phyloP scores from a whole-genome alignment of 345 rosid genomes.

The Punica granatum region DNA sequence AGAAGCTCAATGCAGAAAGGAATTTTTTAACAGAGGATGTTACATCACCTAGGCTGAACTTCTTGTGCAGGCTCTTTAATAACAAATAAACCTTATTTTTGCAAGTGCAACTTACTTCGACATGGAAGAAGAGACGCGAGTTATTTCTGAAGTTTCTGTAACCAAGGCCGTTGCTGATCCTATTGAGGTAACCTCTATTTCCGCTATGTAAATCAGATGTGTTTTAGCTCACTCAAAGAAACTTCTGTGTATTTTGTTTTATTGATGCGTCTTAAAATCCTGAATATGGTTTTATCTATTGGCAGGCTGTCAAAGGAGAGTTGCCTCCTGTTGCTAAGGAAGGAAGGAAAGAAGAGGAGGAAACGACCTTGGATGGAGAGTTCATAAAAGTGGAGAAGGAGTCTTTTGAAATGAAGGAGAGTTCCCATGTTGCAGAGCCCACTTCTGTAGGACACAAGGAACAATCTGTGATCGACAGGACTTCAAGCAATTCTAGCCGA shows the following conservation, averaged over 20 bases:
- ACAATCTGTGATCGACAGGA: conserved; percentile 32
- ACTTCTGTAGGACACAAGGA: conserved; percentile 19
- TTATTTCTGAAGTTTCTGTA: conserved; percentile 45
- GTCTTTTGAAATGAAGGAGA: conserved; percentile 53
- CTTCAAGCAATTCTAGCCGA: conserved; percentile 45
- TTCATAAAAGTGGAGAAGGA: conserved; percentile 95
- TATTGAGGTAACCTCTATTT: conserved; percentile 37
- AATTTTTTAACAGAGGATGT: not conserved
- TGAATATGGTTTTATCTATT: conserved; percentile 11
- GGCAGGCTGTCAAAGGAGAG: conserved; percentile 50
- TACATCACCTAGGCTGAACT: not conserved
- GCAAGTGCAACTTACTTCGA: conserved; percentile 5
- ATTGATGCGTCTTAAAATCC: not conserved
- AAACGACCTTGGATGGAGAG: conserved; percentile 59
- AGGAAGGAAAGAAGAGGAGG: conserved; percentile 76
- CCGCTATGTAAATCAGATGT: not conserved
- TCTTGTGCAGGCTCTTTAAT: not conserved
- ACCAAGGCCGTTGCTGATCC: conserved; percentile 33
- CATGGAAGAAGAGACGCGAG: conserved; percentile 59
- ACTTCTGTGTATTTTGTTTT: not conserved
- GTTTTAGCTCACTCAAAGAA: not conserved
- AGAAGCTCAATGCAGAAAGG: not conserved
- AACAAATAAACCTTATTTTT: not conserved
- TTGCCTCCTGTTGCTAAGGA: conserved; percentile 30
- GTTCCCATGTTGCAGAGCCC: conserved; percentile 22